Conservation (phyloP, 768 basidiomycete genomes). For the Boletus tomentosulus region DNA sequence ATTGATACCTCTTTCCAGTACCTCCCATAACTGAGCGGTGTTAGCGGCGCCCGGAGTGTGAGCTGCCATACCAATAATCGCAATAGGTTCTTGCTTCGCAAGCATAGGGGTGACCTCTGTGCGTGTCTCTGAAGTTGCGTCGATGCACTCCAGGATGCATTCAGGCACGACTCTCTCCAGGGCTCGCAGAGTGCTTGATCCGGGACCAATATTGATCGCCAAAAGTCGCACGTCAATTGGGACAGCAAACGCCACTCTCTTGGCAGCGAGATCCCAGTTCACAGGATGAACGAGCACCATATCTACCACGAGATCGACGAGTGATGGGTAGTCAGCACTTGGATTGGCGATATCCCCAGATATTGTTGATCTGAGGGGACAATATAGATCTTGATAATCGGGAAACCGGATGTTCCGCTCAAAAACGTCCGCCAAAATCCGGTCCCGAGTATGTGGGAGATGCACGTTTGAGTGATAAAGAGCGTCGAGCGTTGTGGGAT, state of each 20-base stretch:
- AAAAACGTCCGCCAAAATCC: slow-evolving; percentile 42
- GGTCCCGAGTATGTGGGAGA: slow-evolving; percentile 30
- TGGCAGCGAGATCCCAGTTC: slow-evolving; percentile 46
- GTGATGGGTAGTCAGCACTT: slow-evolving; percentile 16
- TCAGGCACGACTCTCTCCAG: slow-evolving; percentile 35
- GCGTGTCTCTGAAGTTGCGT: slow-evolving; percentile 10
- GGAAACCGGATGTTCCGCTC: slow-evolving; percentile 50
- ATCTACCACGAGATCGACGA: slow-evolving; percentile 39
- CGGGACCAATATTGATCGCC: slow-evolving; percentile 50
- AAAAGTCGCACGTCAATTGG: slow-evolving; percentile 22
- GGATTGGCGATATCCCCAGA: slow-evolving; percentile 37
- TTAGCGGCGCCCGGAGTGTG: slow-evolving; percentile 48
- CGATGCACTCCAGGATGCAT: slow-evolving; percentile 12
- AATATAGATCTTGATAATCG: slow-evolving; percentile 40
- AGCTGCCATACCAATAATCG: slow-evolving; percentile 70
- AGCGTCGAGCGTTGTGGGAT: slow-evolving; percentile 43
- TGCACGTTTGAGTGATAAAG: slow-evolving; percentile 47
- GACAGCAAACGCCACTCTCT: slow-evolving; percentile 22
- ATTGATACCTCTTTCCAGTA: slow-evolving; percentile 53
- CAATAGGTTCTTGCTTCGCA: slow-evolving; percentile 49
- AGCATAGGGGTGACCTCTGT: neutral
- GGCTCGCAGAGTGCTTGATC: slow-evolving; percentile 36
- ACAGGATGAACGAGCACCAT: slow-evolving; percentile 46
- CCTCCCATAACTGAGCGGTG: slow-evolving; percentile 49
- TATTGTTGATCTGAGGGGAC: slow-evolving; percentile 45